Percentiles rank a stretch among this genome's conserved stretches.
phyloP scores from a whole-genome alignment of 2,329 filamentous ascomycete species.

The Pseudogymnoascus verrucosus region DNA sequence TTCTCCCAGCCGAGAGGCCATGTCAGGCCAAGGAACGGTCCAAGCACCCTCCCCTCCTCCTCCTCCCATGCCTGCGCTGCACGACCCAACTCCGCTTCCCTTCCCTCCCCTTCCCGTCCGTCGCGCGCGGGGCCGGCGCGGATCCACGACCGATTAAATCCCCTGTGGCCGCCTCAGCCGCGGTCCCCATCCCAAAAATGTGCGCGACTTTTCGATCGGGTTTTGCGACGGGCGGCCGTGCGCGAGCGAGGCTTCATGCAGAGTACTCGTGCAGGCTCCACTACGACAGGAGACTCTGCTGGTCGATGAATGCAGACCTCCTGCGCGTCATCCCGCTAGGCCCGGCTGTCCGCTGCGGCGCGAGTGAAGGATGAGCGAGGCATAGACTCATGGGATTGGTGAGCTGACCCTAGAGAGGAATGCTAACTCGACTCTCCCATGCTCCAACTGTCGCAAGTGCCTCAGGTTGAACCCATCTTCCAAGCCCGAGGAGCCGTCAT shows the following conservation, averaged over 20 bases:
- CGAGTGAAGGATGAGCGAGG: slow-evolving; percentile 1
- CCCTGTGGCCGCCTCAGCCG: slow-evolving; percentile 4
- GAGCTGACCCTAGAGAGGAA: neutral
- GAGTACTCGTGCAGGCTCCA: neutral
- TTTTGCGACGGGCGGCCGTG: neutral
- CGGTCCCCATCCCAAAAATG: neutral
- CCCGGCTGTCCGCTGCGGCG: slow-evolving; percentile 2
- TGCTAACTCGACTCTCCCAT: neutral
- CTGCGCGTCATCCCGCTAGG: slow-evolving; percentile 6
- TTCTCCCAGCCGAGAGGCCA: neutral
- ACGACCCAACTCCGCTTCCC: neutral
- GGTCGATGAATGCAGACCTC: neutral
- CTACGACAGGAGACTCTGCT: neutral
- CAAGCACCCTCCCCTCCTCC: neutral
- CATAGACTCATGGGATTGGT: neutral
- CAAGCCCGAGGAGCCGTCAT: neutral
- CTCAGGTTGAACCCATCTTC: neutral
- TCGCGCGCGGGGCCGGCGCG: slow-evolving; percentile 1
- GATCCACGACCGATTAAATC: slow-evolving; percentile 1
- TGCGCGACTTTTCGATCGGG: slow-evolving; percentile 4
- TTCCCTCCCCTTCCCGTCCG: neutral
- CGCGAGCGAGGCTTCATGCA: neutral
- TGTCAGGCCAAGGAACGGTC: neutral
- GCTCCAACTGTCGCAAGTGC: neutral
- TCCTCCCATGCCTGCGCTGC: neutral